phyloP scores from a whole-genome alignment of 345 rosid genomes.

The Crucihimalaya himalaica region DNA sequence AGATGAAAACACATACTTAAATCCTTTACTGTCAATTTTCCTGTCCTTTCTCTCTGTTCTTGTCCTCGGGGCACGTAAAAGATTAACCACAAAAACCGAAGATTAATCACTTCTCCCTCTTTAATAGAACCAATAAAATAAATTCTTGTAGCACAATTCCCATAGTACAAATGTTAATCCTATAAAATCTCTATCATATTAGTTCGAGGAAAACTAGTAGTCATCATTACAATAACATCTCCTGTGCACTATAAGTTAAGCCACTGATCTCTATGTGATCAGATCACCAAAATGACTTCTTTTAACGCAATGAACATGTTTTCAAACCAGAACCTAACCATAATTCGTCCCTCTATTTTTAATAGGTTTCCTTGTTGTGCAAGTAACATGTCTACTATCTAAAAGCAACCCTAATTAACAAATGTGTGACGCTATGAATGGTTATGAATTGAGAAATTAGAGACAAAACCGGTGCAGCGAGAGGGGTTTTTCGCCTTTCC shows the following conservation, averaged over 20 bases:
- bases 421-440: background rate
- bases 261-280: background rate
- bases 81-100: slow-evolving; percentile 12
- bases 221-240: background rate
- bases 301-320: background rate
- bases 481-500: background rate
- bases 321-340: background rate
- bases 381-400: background rate
- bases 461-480: slow-evolving; percentile 14
- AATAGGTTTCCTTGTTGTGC: background rate
- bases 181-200: background rate
- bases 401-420: background rate
- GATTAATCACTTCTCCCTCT: background rate
- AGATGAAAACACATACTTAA: background rate
- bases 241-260: too few species aligned
- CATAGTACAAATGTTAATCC: background rate
- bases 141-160: background rate
- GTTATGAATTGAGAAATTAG: background rate
- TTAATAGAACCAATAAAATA: background rate
- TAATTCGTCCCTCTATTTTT: background rate
- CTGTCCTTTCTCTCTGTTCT: slow-evolving; percentile 30
- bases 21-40: slow-evolving; percentile 14
- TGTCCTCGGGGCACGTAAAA: slow-evolving; percentile 19
- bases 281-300: background rate
- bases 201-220: background rate